Evolutionary conservation across 148 eudicot genomes (phyloP).

Genomic region (Cornus suecica): DNA sequence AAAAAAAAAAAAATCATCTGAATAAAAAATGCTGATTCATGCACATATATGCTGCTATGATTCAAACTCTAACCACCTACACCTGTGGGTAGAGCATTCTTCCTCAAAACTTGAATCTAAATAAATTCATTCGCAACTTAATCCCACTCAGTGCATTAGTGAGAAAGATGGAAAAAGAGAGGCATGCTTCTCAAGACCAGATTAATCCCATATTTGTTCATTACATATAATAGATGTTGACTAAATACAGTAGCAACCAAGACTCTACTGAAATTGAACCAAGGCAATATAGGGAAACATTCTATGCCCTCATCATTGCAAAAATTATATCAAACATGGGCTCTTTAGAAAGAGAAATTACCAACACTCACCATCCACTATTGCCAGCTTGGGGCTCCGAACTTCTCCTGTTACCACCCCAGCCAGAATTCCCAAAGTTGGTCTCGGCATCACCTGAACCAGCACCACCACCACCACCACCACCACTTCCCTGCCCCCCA

Average conservation of each 20-base stretch:
- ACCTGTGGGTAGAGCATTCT: too few species aligned
- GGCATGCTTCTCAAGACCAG: background rate
- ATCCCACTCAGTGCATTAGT: too few species aligned
- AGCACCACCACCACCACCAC: slow-evolving; percentile 17
- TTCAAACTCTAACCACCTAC: too few species aligned
- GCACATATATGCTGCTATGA: too few species aligned
- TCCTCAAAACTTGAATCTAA: too few species aligned
- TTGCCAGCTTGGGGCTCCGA: slow-evolving; percentile 4
- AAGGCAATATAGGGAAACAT: background rate
- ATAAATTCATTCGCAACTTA: too few species aligned
- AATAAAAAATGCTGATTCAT: too few species aligned
- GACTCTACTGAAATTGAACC: background rate
- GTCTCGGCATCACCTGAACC: slow-evolving; percentile 15
- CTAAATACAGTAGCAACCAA: background rate
- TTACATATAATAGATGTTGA: background rate
- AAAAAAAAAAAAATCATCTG: too few species aligned
- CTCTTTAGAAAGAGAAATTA: background rate
- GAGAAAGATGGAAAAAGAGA: background rate
- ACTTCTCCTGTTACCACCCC: slow-evolving; percentile 21
- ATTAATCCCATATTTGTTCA: background rate
- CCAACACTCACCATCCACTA: slow-evolving; percentile 23
- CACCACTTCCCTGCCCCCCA: slow-evolving; percentile 10
- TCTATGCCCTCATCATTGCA: background rate
- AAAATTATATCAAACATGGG: background rate
- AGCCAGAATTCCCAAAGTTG: slow-evolving; percentile 27